These are phyloP conservation scores for Fusarium stilboides DNA, from an alignment of 2,329 filamentous ascomycete species.

Conservation along the genomic window DNA sequence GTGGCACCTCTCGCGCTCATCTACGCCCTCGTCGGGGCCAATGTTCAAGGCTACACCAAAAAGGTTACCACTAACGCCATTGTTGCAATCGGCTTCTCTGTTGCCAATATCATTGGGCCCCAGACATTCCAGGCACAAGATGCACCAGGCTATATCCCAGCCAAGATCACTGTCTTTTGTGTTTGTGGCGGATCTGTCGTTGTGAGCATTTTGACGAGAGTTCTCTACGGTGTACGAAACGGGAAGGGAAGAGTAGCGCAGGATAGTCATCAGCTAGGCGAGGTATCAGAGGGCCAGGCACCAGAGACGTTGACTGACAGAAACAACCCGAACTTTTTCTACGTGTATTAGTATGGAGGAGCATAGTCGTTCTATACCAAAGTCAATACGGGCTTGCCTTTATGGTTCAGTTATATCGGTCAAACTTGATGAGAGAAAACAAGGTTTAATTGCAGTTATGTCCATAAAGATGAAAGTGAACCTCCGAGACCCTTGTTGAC, in stretches of 20 bases:
- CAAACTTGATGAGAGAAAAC: too few species aligned
- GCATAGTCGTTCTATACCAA: not conserved
- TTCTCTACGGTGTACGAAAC: constrained; percentile 9
- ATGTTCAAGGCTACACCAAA: constrained; percentile 16
- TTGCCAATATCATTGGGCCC: constrained; percentile 18
- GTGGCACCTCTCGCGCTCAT: constrained; percentile 12
- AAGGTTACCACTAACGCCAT: constrained; percentile 22
- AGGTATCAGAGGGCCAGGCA: not conserved
- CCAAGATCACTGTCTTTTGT: constrained; percentile 19
- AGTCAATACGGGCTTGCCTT: too few species aligned
- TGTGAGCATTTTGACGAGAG: not conserved
- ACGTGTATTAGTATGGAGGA: not conserved
- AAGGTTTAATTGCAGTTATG: too few species aligned
- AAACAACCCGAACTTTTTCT: constrained; percentile 20
- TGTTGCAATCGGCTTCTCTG: constrained; percentile 9
- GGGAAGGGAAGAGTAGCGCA: not conserved
- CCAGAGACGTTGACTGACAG: constrained; percentile 9
- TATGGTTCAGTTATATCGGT: too few species aligned
- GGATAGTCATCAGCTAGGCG: not conserved
- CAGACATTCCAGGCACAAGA: constrained; percentile 12
- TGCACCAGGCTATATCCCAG: constrained; percentile 1
- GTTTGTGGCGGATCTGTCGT: constrained; percentile 7
- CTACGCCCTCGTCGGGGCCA: constrained; percentile 17
- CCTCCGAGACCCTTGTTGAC: too few species aligned
- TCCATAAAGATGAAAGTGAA: too few species aligned